These are phyloP conservation scores for Pseudogymnoascus sp. DNA, from an alignment of 2,329 filamentous ascomycete genomes.

Conservation along the genomic window DNA sequence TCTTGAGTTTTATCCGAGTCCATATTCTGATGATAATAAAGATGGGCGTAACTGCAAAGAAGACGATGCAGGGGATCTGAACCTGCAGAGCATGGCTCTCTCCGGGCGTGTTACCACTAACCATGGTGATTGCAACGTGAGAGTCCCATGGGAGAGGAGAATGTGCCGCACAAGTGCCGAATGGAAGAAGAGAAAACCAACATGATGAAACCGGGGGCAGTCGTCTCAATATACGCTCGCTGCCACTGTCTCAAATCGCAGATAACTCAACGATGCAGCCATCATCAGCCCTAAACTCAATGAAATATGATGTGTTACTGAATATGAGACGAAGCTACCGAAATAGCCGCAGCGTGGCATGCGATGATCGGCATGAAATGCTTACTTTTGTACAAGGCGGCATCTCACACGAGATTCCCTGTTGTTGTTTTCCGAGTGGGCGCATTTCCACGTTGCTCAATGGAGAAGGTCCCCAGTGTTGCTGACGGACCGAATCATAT, in stretches of 20 bases:
- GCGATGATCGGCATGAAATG: not conserved
- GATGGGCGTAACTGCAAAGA: constrained; percentile 37
- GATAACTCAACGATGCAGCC: not conserved
- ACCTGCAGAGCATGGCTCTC: constrained; percentile 17
- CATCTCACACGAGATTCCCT: not conserved
- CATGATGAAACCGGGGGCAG: not conserved
- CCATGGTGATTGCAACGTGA: not conserved
- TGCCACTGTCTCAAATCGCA: not conserved
- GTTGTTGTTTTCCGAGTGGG: not conserved
- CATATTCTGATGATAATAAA: constrained; percentile 36
- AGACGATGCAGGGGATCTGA: constrained; percentile 41
- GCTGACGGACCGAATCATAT: not conserved
- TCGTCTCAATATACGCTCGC: not conserved
- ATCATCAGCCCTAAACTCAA: not conserved
- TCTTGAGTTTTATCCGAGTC: constrained; percentile 33
- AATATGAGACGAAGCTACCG: not conserved
- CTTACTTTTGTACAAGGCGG: not conserved
- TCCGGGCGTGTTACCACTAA: not conserved
- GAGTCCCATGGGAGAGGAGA: not conserved
- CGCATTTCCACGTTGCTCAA: not conserved
- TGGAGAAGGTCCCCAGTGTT: not conserved
- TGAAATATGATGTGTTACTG: not conserved
- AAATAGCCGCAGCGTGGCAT: not conserved
- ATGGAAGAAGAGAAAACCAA: not conserved
- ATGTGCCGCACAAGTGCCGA: not conserved